Base-by-base conservation (phyloP, 1,284 basidiomycete species). In the Ustilago curta region DNA sequence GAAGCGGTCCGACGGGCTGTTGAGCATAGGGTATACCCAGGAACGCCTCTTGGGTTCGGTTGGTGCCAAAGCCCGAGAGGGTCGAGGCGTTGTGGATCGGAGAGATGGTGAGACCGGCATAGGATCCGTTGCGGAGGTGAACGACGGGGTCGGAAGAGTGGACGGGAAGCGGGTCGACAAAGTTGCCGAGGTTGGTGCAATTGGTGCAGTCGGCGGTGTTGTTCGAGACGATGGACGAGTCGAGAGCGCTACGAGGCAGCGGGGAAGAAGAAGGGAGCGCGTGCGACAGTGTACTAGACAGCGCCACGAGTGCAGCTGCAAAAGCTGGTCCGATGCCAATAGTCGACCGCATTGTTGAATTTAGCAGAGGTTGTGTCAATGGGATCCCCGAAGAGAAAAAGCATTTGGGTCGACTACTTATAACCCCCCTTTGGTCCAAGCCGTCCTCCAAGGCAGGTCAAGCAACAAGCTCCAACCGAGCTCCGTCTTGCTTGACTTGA, bases 141-240 rank as follows among this genome's bases (percentile, higher is more conserved):
- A 73, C 66, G 27, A 55, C 25, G 18, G 70, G 70, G n/a, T 69
- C 70, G 40, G 43, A 37, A 21, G 53, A 29, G 14, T 29, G 32
- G 6, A 68, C 53, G 39, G 60, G 64, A n/a, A 68, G n/a, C 1
- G 70, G 58, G 18, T 73, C 50, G 48, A 39, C n/a, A 18, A 57
- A 65, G 59, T 70, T 74, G 53, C 66, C 71, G 11, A 70, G 66
- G 31, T 74, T 74, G 51, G 59, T 63, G 62, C 71, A 74, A 37
- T 59, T 54, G 57, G 60, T 69, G 54, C 60, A 65, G 52, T 60
- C 51, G 19, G 52, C 65, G 4, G 61, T 62, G 66, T 61, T 74
- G 65, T 65, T 61, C 2, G 53, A 25, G 52, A 61, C 69, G 65
- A 68, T 67, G 37, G 12, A 8, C 19, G 25, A n/a, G 27, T 25